Evolutionary conservation across 2,329 filamentous ascomycete species (phyloP), one percentile per base, ranked within the genome.

Genomic region (Trichoderma gracile): DNA sequence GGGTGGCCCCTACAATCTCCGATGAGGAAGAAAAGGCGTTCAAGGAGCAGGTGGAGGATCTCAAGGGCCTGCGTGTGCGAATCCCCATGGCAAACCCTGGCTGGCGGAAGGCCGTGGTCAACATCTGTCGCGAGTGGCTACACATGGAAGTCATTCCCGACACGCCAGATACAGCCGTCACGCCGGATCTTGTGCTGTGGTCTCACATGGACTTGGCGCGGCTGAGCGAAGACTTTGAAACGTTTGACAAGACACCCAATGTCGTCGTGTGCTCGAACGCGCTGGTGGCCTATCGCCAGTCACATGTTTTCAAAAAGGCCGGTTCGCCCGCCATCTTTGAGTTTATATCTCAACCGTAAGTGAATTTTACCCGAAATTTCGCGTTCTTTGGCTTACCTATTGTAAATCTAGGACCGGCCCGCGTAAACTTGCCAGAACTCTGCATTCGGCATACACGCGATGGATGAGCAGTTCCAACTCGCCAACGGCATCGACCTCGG

Each of bases 331-430:
- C 69, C 10, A 65, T 77, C 15, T 71, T 76, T 10, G 77, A 78
- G 54, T 78, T 76, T 49, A 73, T 77, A 19, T 77, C 76, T 1
- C 77, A 77, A 54, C 77, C 77, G 73, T 76, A 63, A 68, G 76
- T 61, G 33, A 14, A 19, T 27, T 9, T 9, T 30, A 9, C 8
- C 9, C 1, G 1, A 9, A 30, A 9, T 30, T 9, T 9, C 9
- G 8, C 30, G 30, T 59, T 5, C 5, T 42, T 17, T 14, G 17
- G 17, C 3, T 6, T 6, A 2, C 3, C 9, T 8, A 27, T 38
- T 2, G 5, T 15, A 25, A 17, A 40, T 0, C 21, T 7, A 78
- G 75, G 2, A 69, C 75, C 4, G 77, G 77, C 0, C 76, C 77
- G 6, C 75, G 75, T 19, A 78, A 78, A 63, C 69, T 78, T 14